Percentiles rank a stretch among this genome's conserved stretches.
Conservation (phyloP, 1,139 yeast genomes). For the Suhomyces ambrosiae region DNA sequence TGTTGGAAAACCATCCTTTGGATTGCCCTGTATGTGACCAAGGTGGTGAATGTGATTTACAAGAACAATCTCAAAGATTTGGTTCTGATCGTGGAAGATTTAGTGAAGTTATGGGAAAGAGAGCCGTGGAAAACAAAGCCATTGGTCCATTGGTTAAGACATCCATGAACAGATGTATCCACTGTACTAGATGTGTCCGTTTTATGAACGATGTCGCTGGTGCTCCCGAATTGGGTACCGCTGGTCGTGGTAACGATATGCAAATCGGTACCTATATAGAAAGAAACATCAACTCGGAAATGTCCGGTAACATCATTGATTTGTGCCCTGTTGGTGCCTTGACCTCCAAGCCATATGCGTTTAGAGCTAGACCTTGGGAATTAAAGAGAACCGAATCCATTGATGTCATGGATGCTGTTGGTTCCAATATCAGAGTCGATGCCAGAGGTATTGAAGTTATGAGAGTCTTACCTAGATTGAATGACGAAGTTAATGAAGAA, state of each 20-base stretch:
- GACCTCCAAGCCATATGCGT: constrained; percentile 87
- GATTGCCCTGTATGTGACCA: constrained; percentile 95
- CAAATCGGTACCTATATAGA: constrained; percentile 90
- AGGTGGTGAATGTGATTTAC: constrained; percentile 94
- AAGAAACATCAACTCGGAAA: constrained; percentile 80
- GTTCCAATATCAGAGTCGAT: constrained; percentile 82
- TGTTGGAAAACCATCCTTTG: constrained; percentile 85
- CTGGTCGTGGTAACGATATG: constrained; percentile 91
- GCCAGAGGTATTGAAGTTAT: constrained; percentile 86
- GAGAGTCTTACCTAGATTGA: constrained; percentile 84
- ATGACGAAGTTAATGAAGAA: constrained; percentile 87
- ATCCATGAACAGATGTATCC: constrained; percentile 91
- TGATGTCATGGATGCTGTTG: constrained; percentile 84
- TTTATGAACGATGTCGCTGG: constrained; percentile 92
- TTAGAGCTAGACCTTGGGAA: constrained; percentile 94
- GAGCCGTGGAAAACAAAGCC: constrained; percentile 90
- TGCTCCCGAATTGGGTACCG: constrained; percentile 85
- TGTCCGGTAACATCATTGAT: constrained; percentile 87
- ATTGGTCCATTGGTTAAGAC: constrained; percentile 90
- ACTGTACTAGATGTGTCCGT: constrained; percentile 90
- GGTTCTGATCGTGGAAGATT: constrained; percentile 89
- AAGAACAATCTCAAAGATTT: constrained; percentile 82
- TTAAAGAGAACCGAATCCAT: constrained; percentile 85
- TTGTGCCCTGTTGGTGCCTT: constrained; percentile 93
- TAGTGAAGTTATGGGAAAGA: constrained; percentile 77